A percentile compares a stretch with the other conserved stretches of the same genome.
Conservation (phyloP, 257 asterid genomes). For the Primulina tabacum region DNA sequence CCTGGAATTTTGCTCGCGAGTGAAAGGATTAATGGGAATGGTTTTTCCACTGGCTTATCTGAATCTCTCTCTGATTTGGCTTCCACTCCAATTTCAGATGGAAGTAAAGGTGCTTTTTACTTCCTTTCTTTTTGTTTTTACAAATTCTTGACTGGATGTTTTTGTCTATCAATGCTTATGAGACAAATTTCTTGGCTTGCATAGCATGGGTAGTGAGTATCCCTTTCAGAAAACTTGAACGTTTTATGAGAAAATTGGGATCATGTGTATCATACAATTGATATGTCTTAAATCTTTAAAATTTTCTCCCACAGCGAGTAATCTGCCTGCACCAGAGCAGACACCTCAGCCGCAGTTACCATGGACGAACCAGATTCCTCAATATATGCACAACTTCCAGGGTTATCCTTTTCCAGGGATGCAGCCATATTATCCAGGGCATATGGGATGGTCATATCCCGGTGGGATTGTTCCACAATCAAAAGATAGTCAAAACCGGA, state of each 20-base stretch:
- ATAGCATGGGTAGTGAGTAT: no score
- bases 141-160: not conserved
- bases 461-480: constrained; percentile 32
- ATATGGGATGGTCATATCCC: constrained; percentile 53
- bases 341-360: constrained; percentile 60
- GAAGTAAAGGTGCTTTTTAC: constrained; percentile 43
- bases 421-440: constrained; percentile 66
- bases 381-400: constrained; percentile 59
- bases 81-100: constrained; percentile 39
- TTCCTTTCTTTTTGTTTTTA: not conserved
- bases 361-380: constrained; percentile 80
- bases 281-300: constrained; percentile 8
- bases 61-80: constrained; percentile 42
- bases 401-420: constrained; percentile 55
- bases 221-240: no score
- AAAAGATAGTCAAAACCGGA: constrained; percentile 30
- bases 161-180: not conserved
- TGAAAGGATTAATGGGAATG: constrained; percentile 38
- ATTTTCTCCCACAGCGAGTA: constrained; percentile 42
- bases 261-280: not conserved
- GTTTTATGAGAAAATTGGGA: not conserved
- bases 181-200: no score
- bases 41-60: constrained; percentile 33
- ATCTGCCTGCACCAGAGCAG: constrained; percentile 38
- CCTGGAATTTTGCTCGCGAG: constrained; percentile 60